Conservation (phyloP, 108 stramenopile species). For the Skeletonema marinoi region DNA sequence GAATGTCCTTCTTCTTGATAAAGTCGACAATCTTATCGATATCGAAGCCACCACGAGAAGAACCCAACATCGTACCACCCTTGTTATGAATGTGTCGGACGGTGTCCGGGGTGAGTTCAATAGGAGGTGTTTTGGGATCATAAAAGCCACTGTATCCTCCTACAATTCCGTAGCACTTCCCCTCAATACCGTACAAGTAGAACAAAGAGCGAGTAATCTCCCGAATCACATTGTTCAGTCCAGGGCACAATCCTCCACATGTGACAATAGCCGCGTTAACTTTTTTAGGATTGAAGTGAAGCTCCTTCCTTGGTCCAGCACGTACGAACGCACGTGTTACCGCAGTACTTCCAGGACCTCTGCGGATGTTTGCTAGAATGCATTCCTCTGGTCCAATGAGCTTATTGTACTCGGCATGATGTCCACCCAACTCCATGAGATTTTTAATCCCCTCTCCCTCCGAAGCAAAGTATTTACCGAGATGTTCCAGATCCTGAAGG, state of each 20-base stretch:
- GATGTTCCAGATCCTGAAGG: conserved; percentile 82
- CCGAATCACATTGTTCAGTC: conserved; percentile 96
- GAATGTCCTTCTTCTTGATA: conserved; percentile 64
- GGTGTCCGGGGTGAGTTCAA: conserved; percentile 69
- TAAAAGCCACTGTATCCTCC: conserved; percentile 94
- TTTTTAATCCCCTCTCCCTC: conserved; percentile 48
- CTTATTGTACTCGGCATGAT: conserved; percentile 67
- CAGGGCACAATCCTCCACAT: conserved; percentile 97
- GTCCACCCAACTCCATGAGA: conserved; percentile 21
- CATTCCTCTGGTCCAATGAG: conserved; percentile 83
- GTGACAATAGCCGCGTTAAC: conserved; percentile 97
- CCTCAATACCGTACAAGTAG: conserved; percentile 80
- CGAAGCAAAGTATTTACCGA: conserved; percentile 61
- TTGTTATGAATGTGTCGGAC: conserved; percentile 93
- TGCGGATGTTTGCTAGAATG: conserved; percentile 84
- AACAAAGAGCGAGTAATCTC: conserved; percentile 86
- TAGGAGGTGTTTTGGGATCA: conserved; percentile 65
- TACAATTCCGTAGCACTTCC: conserved; percentile 89
- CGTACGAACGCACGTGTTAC: conserved; percentile 76
- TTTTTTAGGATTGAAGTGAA: conserved; percentile 90
- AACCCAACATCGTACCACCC: conserved; percentile 93
- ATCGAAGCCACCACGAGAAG: conserved; percentile 94
- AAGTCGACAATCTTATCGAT: conserved; percentile 89
- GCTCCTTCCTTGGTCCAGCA: conserved; percentile 80
- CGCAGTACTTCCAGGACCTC: conserved; percentile 57